Conservation (phyloP, 2,329 filamentous ascomycete species). For the Colletotrichum filicis region DNA sequence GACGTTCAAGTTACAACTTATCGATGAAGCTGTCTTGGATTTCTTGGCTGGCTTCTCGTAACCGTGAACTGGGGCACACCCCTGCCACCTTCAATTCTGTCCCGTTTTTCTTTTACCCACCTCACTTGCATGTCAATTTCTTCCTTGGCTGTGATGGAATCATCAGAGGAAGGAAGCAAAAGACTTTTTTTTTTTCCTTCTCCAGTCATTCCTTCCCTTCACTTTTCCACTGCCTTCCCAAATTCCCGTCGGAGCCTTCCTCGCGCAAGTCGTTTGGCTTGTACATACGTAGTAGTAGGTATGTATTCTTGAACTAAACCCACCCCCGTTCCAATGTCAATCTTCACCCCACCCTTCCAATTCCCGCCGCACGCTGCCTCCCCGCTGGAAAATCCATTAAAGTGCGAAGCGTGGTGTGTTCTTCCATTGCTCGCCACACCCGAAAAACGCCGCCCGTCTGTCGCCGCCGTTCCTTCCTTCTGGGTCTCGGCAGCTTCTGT, state of each 20-base stretch:
- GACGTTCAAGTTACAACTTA: background rate
- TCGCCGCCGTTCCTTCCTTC: slow-evolving; percentile 1
- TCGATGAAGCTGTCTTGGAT: background rate
- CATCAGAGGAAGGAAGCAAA: background rate
- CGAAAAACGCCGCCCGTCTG: slow-evolving; percentile 5
- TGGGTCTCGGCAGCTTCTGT: slow-evolving; percentile 6
- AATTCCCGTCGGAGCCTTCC: background rate
- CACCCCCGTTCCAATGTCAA: background rate
- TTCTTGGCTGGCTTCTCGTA: background rate
- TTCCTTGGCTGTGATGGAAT: background rate
- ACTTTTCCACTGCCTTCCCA: background rate
- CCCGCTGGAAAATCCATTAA: background rate
- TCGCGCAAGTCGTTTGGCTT: background rate
- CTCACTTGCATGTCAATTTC: background rate
- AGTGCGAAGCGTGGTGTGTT: background rate
- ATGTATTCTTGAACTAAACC: background rate
- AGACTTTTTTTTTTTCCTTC: background rate
- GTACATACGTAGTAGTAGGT: too few species aligned
- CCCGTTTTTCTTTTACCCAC: background rate
- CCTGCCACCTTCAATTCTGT: background rate
- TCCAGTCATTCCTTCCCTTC: background rate
- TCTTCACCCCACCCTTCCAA: background rate
- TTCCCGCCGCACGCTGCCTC: background rate
- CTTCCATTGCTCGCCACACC: slow-evolving; percentile 11
- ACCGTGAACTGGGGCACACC: background rate